A percentile compares a stretch with the other conserved stretches of the same genome.
phyloP scores from a whole-genome alignment of 2,329 filamentous ascomycete species.

The Penicillium nordicum region DNA sequence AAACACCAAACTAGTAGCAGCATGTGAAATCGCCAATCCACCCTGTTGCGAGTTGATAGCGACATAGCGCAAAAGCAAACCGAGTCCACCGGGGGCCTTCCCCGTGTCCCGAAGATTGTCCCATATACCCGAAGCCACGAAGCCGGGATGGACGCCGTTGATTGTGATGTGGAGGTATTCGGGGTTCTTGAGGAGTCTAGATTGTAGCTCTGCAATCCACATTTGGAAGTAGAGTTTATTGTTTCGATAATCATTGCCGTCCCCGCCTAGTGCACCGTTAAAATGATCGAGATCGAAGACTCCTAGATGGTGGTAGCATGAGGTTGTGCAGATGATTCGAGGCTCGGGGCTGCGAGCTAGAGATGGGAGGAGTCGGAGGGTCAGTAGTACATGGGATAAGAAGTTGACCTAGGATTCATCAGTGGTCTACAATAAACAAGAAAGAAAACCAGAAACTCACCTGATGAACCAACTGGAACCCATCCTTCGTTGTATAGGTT shows the following conservation, averaged over 20 bases:
- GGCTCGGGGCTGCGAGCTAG: slow-evolving; percentile 12
- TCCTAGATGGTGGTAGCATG: slow-evolving; percentile 13
- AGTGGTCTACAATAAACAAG: not conserved
- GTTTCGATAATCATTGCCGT: slow-evolving; percentile 10
- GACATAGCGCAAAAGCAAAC: not conserved
- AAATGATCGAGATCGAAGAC: slow-evolving; percentile 12
- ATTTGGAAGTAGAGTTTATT: slow-evolving; percentile 18
- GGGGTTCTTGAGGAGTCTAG: slow-evolving; percentile 9
- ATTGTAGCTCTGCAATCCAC: slow-evolving; percentile 17
- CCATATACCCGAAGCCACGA: slow-evolving; percentile 18
- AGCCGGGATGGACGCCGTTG: slow-evolving; percentile 17
- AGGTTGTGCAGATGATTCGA: slow-evolving; percentile 16
- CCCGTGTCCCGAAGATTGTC: not conserved
- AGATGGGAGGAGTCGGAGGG: slow-evolving; percentile 16
- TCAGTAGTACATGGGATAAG: slow-evolving; percentile 15
- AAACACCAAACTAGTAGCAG: not conserved
- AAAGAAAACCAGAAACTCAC: not conserved
- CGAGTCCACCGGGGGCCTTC: not conserved
- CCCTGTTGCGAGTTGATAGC: slow-evolving; percentile 8
- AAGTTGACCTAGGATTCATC: slow-evolving; percentile 11
- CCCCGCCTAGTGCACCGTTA: not conserved
- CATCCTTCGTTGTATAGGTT: slow-evolving; percentile 10
- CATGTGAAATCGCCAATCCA: slow-evolving; percentile 2
- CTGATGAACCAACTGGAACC: slow-evolving; percentile 14
- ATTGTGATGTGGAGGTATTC: slow-evolving; percentile 16